A percentile compares a stretch with the other conserved stretches of the same genome.
Conservation (phyloP, 1,284 basidiomycete species). For the Apiotrichum veenhuisii region DNA sequence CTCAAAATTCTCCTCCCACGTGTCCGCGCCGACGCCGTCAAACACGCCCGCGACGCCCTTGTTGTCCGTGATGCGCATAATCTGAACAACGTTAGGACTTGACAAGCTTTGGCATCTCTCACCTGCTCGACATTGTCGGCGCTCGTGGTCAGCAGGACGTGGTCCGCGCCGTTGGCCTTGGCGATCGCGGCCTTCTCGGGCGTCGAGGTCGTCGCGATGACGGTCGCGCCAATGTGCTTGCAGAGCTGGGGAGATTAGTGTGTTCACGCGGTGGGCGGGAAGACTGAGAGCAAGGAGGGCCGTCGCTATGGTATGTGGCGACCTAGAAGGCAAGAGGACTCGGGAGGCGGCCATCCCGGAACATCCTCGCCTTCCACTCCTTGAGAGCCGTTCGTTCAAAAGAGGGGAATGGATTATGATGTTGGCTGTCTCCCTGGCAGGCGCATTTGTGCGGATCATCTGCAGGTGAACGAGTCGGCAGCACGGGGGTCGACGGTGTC, state of each 20-base stretch:
- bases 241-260: conserved; percentile 44
- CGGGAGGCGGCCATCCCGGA: no score
- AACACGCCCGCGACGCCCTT: conserved; percentile 79
- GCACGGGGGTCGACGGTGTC: no score
- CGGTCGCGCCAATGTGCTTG: conserved; percentile 65
- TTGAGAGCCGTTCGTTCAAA: no score
- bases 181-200: conserved; percentile 80
- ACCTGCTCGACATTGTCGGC: conserved; percentile 60
- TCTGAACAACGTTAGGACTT: conserved; percentile 49
- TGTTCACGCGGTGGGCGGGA: not conserved
- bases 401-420: no score
- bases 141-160: conserved; percentile 74
- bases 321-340: no score
- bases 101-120: conserved; percentile 37
- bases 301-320: no score
- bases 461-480: no score
- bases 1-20: conserved; percentile 80
- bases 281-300: conserved; percentile 52
- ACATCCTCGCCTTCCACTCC: no score
- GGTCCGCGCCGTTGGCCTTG: conserved; percentile 72
- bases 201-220: conserved; percentile 92
- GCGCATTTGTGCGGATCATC: no score
- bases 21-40: conserved; percentile 92
- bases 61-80: conserved; percentile 70
- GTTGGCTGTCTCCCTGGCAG: no score